Conservation (phyloP, 441 rosid species). For the Pelargonium exstipulatum region DNA sequence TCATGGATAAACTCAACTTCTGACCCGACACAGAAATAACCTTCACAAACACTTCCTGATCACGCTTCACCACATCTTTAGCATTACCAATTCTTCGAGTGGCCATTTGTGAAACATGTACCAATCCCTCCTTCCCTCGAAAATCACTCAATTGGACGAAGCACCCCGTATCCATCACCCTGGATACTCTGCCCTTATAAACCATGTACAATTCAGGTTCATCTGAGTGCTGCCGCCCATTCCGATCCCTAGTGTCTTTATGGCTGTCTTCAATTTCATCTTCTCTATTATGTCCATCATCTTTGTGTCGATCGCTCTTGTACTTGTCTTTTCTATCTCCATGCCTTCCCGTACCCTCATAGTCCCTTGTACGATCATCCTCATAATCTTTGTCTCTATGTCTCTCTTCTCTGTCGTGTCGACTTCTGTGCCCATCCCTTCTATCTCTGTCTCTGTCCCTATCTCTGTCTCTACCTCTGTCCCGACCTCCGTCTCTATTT, state of each 20-base stretch:
- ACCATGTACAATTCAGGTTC: constrained; percentile 72
- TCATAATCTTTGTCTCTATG: constrained; percentile 11
- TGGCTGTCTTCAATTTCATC: constrained; percentile 18
- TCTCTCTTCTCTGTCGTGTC: constrained; percentile 12
- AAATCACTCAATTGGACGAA: constrained; percentile 63
- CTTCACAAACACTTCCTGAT: constrained; percentile 68
- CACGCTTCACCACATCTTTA: constrained; percentile 58
- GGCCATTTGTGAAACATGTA: constrained; percentile 78
- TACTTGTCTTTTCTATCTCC: constrained; percentile 31
- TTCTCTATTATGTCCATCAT: constrained; percentile 25
- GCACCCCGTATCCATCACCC: constrained; percentile 72
- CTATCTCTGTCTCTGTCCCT: constrained; percentile 18
- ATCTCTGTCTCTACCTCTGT: constrained; percentile 22
- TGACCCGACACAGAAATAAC: constrained; percentile 56
- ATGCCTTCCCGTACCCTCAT: constrained; percentile 27
- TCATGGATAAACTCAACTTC: constrained; percentile 62
- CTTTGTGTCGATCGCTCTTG: constrained; percentile 26
- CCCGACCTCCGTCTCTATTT: constrained; percentile 30
- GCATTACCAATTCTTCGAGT: constrained; percentile 57
- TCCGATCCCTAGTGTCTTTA: constrained; percentile 7
- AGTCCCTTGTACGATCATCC: constrained; percentile 23
- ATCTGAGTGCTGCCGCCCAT: constrained; percentile 18
- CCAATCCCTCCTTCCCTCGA: constrained; percentile 73
- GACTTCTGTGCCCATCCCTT: constrained; percentile 18
- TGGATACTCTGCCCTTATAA: constrained; percentile 66